Evolutionary conservation across 2,329 filamentous ascomycete genomes (phyloP).

Genomic region (Penicillium sp.): DNA sequence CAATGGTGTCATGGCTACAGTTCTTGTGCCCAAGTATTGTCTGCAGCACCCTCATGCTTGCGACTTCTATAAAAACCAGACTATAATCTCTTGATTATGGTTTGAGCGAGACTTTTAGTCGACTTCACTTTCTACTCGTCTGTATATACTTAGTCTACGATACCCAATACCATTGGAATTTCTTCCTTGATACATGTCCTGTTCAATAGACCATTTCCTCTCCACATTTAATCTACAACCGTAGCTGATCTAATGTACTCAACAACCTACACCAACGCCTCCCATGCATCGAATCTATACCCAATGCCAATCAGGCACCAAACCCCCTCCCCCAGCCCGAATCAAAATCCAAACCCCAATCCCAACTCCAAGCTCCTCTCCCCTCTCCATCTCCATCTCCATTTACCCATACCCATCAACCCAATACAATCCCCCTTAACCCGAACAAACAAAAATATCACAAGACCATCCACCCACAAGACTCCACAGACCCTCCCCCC

Average conservation of each 20-base stretch:
- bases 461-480: background rate
- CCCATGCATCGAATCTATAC: background rate
- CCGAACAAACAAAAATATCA: background rate
- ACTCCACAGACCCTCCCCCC: constrained; percentile 1
- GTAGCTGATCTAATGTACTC: background rate
- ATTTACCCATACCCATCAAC: background rate
- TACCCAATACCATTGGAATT: constrained; percentile 5
- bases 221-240: background rate
- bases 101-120: background rate
- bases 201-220: background rate
- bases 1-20: constrained; percentile 52
- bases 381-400: background rate
- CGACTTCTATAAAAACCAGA: constrained; percentile 56
- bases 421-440: background rate
- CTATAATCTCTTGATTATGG: constrained; percentile 25
- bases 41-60: constrained; percentile 59
- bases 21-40: constrained; percentile 59
- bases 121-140: background rate
- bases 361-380: background rate
- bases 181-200: background rate
- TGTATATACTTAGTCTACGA: constrained; percentile 8
- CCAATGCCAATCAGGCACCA: background rate
- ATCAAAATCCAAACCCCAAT: background rate
- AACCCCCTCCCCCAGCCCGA: background rate
- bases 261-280: background rate